Evolutionary conservation across 306 rosid species (phyloP).

Genomic region (Potentilla sterilis): DNA sequence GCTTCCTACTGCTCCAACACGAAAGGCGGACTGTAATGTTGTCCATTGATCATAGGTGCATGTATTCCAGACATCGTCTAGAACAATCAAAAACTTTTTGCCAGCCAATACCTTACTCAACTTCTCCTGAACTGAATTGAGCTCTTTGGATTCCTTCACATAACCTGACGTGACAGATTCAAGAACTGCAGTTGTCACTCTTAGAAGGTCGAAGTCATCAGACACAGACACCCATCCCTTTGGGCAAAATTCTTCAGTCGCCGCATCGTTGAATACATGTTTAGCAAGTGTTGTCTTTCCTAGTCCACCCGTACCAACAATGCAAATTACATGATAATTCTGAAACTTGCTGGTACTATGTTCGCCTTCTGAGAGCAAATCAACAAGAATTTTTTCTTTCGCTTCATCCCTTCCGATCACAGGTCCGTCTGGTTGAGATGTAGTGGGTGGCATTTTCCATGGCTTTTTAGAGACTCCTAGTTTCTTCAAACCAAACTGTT

Average conservation of each 20-base stretch:
- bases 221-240: neutral
- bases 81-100: neutral
- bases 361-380: neutral
- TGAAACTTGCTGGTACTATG: neutral
- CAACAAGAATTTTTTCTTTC: neutral
- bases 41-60: neutral
- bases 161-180: neutral
- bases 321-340: neutral
- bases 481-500: neutral
- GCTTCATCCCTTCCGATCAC: constrained; percentile 6
- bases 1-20: neutral
- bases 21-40: neutral
- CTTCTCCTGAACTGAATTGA: neutral
- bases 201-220: neutral
- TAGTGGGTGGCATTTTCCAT: neutral
- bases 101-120: neutral
- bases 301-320: neutral
- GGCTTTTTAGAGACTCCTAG: neutral
- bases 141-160: neutral
- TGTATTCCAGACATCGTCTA: neutral
- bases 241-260: neutral
- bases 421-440: neutral
- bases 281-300: neutral
- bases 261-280: neutral
- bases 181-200: neutral